Conservation (phyloP, 176 grass and related monocot genomes). For the Neostapfia colusana region DNA sequence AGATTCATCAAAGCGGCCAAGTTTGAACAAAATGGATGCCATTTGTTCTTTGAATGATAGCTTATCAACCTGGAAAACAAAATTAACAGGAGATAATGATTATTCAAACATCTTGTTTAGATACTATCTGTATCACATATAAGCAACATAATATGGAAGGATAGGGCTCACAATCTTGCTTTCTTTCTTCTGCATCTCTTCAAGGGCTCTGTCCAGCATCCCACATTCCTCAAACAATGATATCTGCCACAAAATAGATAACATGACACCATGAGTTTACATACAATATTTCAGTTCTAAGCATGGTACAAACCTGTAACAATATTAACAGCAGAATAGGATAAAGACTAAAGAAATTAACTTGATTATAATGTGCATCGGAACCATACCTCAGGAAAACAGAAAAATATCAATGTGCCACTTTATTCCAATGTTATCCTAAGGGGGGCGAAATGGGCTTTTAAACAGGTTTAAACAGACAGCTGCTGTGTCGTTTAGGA, state of each 20-base stretch:
- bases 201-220: slow-evolving; percentile 75
- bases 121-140: neutral
- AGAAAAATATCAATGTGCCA: neutral
- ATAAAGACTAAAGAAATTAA: slow-evolving; percentile 16
- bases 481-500: no score
- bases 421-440: no score
- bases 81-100: slow-evolving; percentile 24
- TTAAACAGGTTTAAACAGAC: no score
- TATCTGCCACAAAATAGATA: slow-evolving; percentile 59
- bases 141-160: slow-evolving; percentile 17
- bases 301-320: neutral
- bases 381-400: neutral
- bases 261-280: slow-evolving; percentile 22
- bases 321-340: neutral
- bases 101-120: neutral
- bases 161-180: slow-evolving; percentile 73
- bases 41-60: slow-evolving; percentile 94
- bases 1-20: slow-evolving; percentile 66
- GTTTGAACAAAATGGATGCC: slow-evolving; percentile 81
- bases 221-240: slow-evolving; percentile 90
- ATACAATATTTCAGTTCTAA: neutral
- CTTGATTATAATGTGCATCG: neutral
- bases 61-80: slow-evolving; percentile 80
- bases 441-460: no score
- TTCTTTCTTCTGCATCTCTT: slow-evolving; percentile 88